These are phyloP conservation scores for Thielaviopsis musarum DNA, from an alignment of 2,329 filamentous ascomycete species.

Conservation along the genomic window DNA sequence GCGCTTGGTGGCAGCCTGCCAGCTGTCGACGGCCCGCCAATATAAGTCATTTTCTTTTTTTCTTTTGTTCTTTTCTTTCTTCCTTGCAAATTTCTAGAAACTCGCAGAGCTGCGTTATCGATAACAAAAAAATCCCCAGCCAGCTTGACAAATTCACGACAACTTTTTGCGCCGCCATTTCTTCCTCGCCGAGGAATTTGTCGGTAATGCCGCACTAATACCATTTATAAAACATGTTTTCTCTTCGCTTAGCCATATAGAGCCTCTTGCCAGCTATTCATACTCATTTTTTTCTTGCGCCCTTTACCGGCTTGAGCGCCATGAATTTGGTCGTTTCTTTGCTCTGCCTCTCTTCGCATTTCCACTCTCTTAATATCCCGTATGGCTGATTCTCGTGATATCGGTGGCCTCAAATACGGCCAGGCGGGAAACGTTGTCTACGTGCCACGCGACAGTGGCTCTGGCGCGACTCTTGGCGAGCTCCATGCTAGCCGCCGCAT, in stretches of 20 bases:
- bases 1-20: not conserved
- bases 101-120: not conserved
- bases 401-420: slow-evolving; percentile 10
- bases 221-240: not conserved
- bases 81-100: not conserved
- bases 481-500: slow-evolving; percentile 2
- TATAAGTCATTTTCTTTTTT: not conserved
- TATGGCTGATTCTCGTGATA: slow-evolving; percentile 9
- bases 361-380: slow-evolving; percentile 2
- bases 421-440: slow-evolving; percentile 8
- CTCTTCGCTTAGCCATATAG: not conserved
- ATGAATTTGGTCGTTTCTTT: slow-evolving; percentile 6
- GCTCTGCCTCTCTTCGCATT: slow-evolving; percentile 1
- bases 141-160: not conserved
- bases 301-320: slow-evolving; percentile 3
- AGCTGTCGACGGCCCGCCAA: not conserved
- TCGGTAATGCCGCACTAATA: no score
- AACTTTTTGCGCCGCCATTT: not conserved
- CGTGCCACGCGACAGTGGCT: not conserved
- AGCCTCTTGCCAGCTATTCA: not conserved
- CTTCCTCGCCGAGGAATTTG: not conserved
- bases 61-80: no score
- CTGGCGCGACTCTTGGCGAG: not conserved
- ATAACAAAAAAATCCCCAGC: not conserved
- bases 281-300: not conserved